These are phyloP conservation scores for Ganoderma lingzhi DNA, from an alignment of 1,284 basidiomycete genomes.

Conservation along the genomic window DNA sequence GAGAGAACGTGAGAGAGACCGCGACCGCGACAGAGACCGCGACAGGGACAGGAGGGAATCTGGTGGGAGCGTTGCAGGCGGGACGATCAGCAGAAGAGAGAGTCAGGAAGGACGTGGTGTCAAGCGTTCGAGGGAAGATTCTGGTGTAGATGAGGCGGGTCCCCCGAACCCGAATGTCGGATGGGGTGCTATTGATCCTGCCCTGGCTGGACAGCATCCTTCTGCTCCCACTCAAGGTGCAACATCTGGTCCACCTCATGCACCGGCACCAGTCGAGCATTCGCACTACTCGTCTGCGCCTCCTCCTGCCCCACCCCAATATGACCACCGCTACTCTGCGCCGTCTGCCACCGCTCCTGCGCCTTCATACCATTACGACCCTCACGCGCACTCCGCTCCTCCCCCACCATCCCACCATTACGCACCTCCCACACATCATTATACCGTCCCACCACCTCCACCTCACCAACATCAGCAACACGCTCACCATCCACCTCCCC, in stretches of 20 bases:
- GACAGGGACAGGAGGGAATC: constrained; percentile 35
- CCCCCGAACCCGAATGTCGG: constrained; percentile 29
- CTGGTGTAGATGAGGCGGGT: constrained; percentile 29
- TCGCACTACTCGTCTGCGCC: constrained; percentile 32
- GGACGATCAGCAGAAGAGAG: constrained; percentile 27
- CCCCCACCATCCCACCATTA: constrained; percentile 34
- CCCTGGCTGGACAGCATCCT: constrained; percentile 31
- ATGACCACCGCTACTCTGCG: constrained; percentile 39
- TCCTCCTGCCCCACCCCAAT: constrained; percentile 33
- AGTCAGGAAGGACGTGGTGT: constrained; percentile 32
- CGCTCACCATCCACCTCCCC: constrained; percentile 34
- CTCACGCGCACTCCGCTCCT: constrained; percentile 33
- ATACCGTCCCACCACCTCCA: constrained; percentile 39
- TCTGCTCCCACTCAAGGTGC: background rate
- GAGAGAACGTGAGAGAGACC: constrained; percentile 31
- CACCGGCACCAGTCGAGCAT: constrained; percentile 28
- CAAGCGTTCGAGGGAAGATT: constrained; percentile 34
- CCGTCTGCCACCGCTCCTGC: constrained; percentile 33
- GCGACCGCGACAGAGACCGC: constrained; percentile 38
- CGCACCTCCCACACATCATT: constrained; percentile 37
- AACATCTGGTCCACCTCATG: constrained; percentile 28
- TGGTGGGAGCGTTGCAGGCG: constrained; percentile 30
- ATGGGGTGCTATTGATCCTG: constrained; percentile 39
- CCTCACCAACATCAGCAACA: constrained; percentile 36
- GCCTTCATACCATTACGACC: constrained; percentile 37